Evolutionary conservation across 108 stramenopile genomes (phyloP), one percentile per base, ranked within the genome.

Genomic region (Bacterosira constricta): DNA sequence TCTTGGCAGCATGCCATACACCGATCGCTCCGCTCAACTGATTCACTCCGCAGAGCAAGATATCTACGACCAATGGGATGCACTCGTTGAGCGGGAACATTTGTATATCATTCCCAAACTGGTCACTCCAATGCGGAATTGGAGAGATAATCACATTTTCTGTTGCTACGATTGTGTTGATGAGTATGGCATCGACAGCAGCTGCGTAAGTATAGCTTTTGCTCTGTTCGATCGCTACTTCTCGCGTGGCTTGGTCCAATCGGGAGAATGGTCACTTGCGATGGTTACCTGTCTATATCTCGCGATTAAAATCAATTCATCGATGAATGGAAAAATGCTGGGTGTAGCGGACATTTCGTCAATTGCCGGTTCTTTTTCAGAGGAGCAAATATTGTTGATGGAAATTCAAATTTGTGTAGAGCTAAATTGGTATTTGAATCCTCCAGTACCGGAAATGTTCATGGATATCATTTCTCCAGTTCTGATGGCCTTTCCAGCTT

Each of bases 61-160:
- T 11, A 8, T 27, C 41, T 0, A 11, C 42, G 8, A 45, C 18
- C 41, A 45, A 31, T 62, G 61, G 61, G 61, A 62, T 17, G 61
- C 61, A 15, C 61, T 62, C 61, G 35, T 39, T 39, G 61, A 62
- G 4, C 61, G 61, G 21, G 61, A 62, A 7, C 47, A 7, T 49
- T 0, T n/a, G n/a, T n/a, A n/a, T n/a, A n/a, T n/a, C n/a, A n/a
- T n/a, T n/a, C n/a, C n/a, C n/a, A n/a, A 1, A 13, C 32, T 7
- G 10, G 0, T 0, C 20, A 3, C 55, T 17, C 55, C 32, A 56
- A 34, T 18, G n/a, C 32, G 34, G 5, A 34, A n/a, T n/a, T n/a
- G n/a, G n/a, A n/a, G 55, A 34, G 32, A 32, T 13, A 21, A 20
- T 17, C 17, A 34, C 3, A 34, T 15, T 32, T 15, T 0, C 32